A percentile compares a stretch with the other conserved stretches of the same genome.
Evolutionary conservation across 768 basidiomycete species (phyloP).

Genomic region (Arthromyces matolae): DNA sequence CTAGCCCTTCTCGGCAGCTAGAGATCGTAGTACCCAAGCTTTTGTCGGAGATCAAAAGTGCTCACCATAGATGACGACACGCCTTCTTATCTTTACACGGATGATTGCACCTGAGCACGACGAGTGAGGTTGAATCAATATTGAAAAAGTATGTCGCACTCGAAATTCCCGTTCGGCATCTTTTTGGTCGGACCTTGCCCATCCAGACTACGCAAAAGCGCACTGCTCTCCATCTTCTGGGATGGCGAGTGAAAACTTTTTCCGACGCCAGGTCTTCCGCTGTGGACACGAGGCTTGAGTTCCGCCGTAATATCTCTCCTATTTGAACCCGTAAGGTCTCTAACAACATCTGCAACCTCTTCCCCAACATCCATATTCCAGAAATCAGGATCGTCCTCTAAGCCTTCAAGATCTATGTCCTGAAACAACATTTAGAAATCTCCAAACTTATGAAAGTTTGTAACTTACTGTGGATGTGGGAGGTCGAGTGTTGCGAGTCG

Average conservation of each 20-base stretch:
- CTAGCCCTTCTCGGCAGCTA: slow-evolving; percentile 73
- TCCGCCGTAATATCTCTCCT: slow-evolving; percentile 17
- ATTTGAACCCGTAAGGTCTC: slow-evolving; percentile 34
- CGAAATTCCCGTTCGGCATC: slow-evolving; percentile 62
- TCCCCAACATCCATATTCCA: slow-evolving; percentile 52
- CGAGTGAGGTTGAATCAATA: not conserved
- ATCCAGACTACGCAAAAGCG: slow-evolving; percentile 1
- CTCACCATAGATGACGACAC: slow-evolving; percentile 77
- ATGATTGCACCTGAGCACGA: slow-evolving; percentile 66
- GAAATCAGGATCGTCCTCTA: slow-evolving; percentile 68
- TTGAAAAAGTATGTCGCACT: slow-evolving; percentile 36
- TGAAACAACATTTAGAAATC: slow-evolving; percentile 21
- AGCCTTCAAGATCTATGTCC: slow-evolving; percentile 63
- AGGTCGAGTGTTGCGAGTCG: slow-evolving; percentile 71
- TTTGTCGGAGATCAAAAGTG: not conserved
- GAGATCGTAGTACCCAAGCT: not conserved
- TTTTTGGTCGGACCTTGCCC: slow-evolving; percentile 23
- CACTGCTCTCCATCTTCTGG: not conserved
- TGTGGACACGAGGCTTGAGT: not conserved
- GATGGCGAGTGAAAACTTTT: not conserved
- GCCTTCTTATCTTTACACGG: slow-evolving; percentile 71
- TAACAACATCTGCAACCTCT: slow-evolving; percentile 22
- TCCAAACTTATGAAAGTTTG: not conserved
- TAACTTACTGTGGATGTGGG: slow-evolving; percentile 48
- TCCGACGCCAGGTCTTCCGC: slow-evolving; percentile 1